A percentile compares a stretch with the other conserved stretches of the same genome.
Evolutionary conservation across 768 basidiomycete species (phyloP).

Genomic region (Tricholoma saponaceum): DNA sequence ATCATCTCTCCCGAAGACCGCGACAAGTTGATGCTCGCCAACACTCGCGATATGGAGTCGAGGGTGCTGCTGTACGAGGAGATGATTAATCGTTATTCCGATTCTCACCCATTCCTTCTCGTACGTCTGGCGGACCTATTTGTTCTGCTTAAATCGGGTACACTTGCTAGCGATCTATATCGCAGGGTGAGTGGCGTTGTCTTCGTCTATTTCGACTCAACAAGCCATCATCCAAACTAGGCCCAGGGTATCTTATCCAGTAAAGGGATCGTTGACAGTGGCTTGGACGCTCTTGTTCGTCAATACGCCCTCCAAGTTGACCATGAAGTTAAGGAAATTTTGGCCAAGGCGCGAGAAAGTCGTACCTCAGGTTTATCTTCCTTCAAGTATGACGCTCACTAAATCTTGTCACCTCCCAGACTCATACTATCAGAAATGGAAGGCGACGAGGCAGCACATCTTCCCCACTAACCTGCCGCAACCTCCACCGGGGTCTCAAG

Average conservation of each 20-base stretch:
- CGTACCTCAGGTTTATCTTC: slow-evolving; percentile 1
- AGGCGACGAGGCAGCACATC: slow-evolving; percentile 15
- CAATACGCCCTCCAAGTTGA: slow-evolving; percentile 7
- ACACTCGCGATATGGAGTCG: background rate
- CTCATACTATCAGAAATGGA: slow-evolving; percentile 18
- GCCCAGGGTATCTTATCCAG: slow-evolving; percentile 13
- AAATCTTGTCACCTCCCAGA: slow-evolving; percentile 1
- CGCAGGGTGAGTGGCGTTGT: slow-evolving; percentile 11
- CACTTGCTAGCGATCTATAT: slow-evolving; percentile 14
- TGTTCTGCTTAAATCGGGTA: slow-evolving; percentile 1
- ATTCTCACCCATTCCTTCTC: slow-evolving; percentile 12
- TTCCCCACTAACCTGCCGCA: slow-evolving; percentile 20
- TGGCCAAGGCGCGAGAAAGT: slow-evolving; percentile 11
- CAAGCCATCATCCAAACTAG: slow-evolving; percentile 5
- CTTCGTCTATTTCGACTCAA: background rate
- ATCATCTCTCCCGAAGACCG: slow-evolving; percentile 14
- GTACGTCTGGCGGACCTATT: slow-evolving; percentile 8
- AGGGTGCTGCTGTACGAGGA: slow-evolving; percentile 15
- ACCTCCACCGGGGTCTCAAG: slow-evolving; percentile 17
- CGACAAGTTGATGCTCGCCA: slow-evolving; percentile 7
- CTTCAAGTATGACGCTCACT: background rate
- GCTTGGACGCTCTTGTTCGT: slow-evolving; percentile 7
- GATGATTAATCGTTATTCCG: slow-evolving; percentile 17
- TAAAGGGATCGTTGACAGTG: slow-evolving; percentile 7
- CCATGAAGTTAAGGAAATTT: slow-evolving; percentile 7